Conservation (phyloP, 768 basidiomycete species). For the Auriscalpium vulgare region DNA sequence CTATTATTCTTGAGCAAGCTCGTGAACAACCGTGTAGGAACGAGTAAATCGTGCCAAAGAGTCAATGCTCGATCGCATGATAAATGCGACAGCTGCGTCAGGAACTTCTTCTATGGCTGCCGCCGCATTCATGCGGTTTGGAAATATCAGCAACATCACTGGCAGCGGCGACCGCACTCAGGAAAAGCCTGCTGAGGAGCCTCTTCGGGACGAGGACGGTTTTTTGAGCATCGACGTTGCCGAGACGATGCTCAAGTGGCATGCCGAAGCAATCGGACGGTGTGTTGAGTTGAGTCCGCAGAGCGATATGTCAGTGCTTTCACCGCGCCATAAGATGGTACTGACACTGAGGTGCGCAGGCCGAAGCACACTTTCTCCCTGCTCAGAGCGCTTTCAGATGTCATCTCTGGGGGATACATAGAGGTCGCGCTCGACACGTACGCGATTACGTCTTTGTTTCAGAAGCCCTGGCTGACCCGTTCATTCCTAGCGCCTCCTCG, state of each 20-base stretch:
- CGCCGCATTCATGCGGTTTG: constrained; percentile 83
- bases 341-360: constrained; percentile 30
- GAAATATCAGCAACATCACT: constrained; percentile 47
- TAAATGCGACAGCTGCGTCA: constrained; percentile 62
- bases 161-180: constrained; percentile 32
- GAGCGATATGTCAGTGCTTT: constrained; percentile 69
- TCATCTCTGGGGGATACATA: constrained; percentile 74
- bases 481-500: constrained; percentile 47
- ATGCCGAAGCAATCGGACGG: constrained; percentile 92
- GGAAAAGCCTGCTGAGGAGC: constrained; percentile 58
- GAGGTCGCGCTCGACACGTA: constrained; percentile 92
- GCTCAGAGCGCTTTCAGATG: constrained; percentile 79
- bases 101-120: constrained; percentile 72
- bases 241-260: constrained; percentile 93
- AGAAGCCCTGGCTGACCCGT: background rate
- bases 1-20: background rate
- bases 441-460: constrained; percentile 20
- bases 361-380: constrained; percentile 85
- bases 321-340: background rate
- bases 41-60: constrained; percentile 58
- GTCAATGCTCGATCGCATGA: constrained; percentile 85
- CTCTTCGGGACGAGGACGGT: constrained; percentile 75
- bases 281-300: constrained; percentile 82
- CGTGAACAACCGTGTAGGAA: constrained; percentile 27
- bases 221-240: constrained; percentile 64